phyloP scores from a whole-genome alignment of 164 flowering plant genomes.

The Tetrastigma voinierianum region DNA sequence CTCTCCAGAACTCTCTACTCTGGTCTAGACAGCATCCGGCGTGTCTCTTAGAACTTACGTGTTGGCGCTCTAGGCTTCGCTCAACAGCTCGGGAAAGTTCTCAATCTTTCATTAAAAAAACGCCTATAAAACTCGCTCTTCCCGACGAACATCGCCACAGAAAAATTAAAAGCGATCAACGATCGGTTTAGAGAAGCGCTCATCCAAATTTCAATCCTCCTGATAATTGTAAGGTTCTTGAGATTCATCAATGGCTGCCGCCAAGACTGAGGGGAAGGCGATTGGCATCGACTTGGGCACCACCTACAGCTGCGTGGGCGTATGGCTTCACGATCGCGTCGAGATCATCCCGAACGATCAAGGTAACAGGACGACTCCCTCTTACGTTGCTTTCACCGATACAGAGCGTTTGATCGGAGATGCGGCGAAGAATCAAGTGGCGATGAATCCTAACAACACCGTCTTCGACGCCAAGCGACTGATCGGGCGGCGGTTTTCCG shows the following conservation, averaged over 20 bases:
- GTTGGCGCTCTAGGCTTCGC: not conserved
- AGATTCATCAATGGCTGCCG: conserved; percentile 2
- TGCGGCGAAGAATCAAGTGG: conserved; percentile 30
- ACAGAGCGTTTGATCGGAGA: conserved; percentile 25
- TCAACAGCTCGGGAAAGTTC: conserved; percentile 1
- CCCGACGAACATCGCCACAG: too few relatives aligned
- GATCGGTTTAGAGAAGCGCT: too few relatives aligned
- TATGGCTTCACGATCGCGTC: conserved; percentile 25
- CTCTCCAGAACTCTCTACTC: conserved; percentile 1
- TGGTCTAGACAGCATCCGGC: too few relatives aligned
- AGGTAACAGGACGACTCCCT: conserved; percentile 33
- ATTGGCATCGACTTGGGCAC: conserved; percentile 33
- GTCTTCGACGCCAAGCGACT: conserved; percentile 31
- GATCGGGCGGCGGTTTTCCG: conserved; percentile 23
- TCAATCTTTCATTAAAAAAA: not conserved
- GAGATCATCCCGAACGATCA: conserved; percentile 33
- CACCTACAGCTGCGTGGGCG: conserved; percentile 32
- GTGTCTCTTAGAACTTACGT: not conserved
- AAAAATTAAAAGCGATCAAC: too few relatives aligned
- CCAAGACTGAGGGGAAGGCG: conserved; percentile 22
- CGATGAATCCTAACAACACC: conserved; percentile 30
- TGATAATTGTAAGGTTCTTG: too few relatives aligned
- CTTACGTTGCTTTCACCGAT: conserved; percentile 32
- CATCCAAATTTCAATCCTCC: too few relatives aligned
- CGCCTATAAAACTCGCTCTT: not conserved